Percentiles rank a stretch among this genome's conserved stretches.
phyloP scores from a whole-genome alignment of 208 protist species.

The Naegleria gruberi region DNA sequence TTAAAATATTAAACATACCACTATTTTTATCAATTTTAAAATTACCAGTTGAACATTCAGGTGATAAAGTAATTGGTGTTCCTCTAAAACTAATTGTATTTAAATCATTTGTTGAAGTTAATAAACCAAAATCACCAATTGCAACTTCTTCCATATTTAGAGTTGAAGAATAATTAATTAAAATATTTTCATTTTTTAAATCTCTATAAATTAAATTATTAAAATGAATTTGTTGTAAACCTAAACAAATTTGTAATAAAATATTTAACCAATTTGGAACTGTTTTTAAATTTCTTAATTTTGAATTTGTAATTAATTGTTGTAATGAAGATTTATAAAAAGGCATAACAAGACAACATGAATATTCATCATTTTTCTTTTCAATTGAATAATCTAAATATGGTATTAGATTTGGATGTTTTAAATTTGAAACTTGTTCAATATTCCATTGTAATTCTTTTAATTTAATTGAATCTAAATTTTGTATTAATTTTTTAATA shows the following conservation, averaged over 20 bases:
- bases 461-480: not conserved
- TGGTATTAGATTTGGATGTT: not conserved
- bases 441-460: not conserved
- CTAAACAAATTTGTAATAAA: not conserved
- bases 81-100: not conserved
- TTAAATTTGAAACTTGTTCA: not conserved
- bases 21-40: not conserved
- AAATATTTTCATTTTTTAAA: not conserved
- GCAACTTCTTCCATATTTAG: not conserved
- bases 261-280: not conserved
- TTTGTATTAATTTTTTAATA: not conserved
- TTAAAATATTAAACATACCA: no score
- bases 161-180: not conserved
- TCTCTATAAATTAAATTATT: conserved; percentile 1
- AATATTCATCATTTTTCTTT: not conserved
- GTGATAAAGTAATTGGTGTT: not conserved
- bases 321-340: not conserved
- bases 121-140: not conserved
- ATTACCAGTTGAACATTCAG: not conserved
- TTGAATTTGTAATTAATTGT: not conserved
- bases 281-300: not conserved
- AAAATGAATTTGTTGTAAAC: not conserved
- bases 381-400: not conserved
- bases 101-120: not conserved
- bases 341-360: not conserved